Percentiles rank a stretch among this genome's conserved stretches.
phyloP scores from a whole-genome alignment of 305 asterid genomes.

The Fraxinus sp. region DNA sequence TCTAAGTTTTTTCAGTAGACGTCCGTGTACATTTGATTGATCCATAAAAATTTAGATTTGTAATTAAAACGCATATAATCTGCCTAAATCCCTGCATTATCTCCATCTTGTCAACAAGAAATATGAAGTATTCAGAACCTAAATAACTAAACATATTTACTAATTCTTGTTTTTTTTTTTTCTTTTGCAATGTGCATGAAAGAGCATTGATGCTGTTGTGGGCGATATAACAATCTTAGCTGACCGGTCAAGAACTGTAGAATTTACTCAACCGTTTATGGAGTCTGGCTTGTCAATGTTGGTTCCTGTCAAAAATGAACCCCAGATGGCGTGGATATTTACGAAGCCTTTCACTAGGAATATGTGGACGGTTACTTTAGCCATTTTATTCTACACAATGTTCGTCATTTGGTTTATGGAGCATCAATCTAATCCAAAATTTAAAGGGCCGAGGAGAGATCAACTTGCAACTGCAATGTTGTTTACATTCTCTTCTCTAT shows the following conservation, averaged over 20 bases:
- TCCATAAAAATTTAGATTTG: no score
- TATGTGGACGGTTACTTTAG: slow-evolving; percentile 40
- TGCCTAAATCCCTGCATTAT: no score
- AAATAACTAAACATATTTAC: neutral
- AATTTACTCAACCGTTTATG: slow-evolving; percentile 35
- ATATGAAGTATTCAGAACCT: no score
- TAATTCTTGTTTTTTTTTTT: neutral
- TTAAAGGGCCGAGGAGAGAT: slow-evolving; percentile 33
- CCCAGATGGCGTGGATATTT: slow-evolving; percentile 30
- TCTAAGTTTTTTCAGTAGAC: no score
- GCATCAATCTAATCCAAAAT: slow-evolving; percentile 32
- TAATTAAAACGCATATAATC: no score
- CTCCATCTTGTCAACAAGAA: no score
- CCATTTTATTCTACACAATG: slow-evolving; percentile 36
- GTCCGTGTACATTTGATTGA: no score
- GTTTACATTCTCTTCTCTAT: slow-evolving; percentile 47
- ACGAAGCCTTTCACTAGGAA: slow-evolving; percentile 33
- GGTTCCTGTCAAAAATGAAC: slow-evolving; percentile 24
- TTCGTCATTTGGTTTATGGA: slow-evolving; percentile 42
- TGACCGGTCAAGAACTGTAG: slow-evolving; percentile 23
- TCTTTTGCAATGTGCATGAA: neutral
- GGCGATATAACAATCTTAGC: slow-evolving; percentile 34
- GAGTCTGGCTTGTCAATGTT: slow-evolving; percentile 45
- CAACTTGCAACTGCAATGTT: slow-evolving; percentile 40
- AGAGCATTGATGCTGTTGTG: slow-evolving; percentile 27